Evolutionary conservation across 2,329 filamentous ascomycete species (phyloP), one percentile per base, ranked within the genome.

Genomic region (Neophaeococcomyces mojaviensis): DNA sequence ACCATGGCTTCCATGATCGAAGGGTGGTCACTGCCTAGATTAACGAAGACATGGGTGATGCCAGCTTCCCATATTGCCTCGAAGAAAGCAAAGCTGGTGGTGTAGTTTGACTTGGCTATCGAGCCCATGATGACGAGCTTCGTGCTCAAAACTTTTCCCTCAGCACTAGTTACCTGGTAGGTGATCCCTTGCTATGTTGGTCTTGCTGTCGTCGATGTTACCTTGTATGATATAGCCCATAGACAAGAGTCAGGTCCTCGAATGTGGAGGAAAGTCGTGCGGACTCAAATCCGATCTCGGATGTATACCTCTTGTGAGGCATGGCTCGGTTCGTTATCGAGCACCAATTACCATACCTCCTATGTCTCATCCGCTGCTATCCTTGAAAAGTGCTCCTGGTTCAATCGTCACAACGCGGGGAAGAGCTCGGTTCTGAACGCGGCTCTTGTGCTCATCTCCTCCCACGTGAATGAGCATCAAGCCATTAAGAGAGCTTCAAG

Each of bases 1-100:
- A 86, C 81, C 64, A 89, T 87, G 9, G 85, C 86, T 64, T 89
- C 85, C 30, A 89, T 79, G 59, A 89, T 86, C 18, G 79, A 81
- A 2, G 85, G 85, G 59, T 89, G 73, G 45, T 76, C 73, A 2
- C 71, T 74, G n/a, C 73, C 73, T 6, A 76, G 58, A 47, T 76
- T 76, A 36, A 74, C 73, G 41, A 76, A 76, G 47, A 71, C 67
- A 61, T 74, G 66, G 26, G 64, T 69, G 39, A 76, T 66, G 34
- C 72, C 72, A 4, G 71, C 69, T 64, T 87, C 82, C 81, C 81
- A 87, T 39, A 89, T 68, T 26, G 84, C 82, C 69, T 90, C 86
- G 54, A 90, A 88, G 64, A 90, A 88, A 62, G 85, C 86, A 58
- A 82, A 86, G 0, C 84, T 87, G 10, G 86, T 79, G 7, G 86